Conservation (phyloP, 345 rosid species). For the Salix suchowensis region DNA sequence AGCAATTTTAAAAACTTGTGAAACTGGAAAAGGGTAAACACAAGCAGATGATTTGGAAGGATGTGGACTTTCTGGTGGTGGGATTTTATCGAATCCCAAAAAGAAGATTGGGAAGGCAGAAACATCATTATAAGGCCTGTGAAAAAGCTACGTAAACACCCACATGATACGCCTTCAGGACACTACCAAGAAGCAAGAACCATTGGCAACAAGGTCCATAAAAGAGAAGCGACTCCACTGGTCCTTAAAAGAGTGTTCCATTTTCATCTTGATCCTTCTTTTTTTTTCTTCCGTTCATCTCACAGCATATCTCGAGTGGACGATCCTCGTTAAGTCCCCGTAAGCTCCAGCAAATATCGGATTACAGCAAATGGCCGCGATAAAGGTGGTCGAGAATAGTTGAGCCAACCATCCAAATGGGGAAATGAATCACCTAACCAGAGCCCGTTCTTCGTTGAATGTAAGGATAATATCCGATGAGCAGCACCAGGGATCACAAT, state of each 20-base stretch:
- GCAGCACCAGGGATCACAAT: too few relatives aligned
- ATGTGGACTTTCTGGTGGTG: too few relatives aligned
- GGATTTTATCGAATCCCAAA: too few relatives aligned
- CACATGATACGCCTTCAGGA: neutral
- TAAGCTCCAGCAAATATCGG: too few relatives aligned
- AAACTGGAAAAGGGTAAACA: neutral
- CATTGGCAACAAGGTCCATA: neutral
- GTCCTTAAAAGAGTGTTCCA: neutral
- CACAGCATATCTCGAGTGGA: neutral
- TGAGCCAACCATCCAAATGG: too few relatives aligned
- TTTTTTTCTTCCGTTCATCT: neutral
- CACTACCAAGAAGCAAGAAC: neutral
- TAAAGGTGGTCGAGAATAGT: too few relatives aligned
- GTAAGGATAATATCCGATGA: too few relatives aligned
- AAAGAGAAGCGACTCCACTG: neutral
- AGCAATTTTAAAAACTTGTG: too few relatives aligned
- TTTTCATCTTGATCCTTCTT: neutral
- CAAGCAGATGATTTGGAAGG: neutral
- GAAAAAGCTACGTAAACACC: neutral
- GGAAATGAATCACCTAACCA: too few relatives aligned
- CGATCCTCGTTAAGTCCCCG: too few relatives aligned
- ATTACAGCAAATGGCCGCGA: too few relatives aligned
- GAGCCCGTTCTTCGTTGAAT: too few relatives aligned
- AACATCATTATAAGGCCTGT: neutral
- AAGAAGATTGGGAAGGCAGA: neutral